Evolutionary conservation across 1,284 basidiomycete species (phyloP).

Genomic region (Sporisorium reilianum): DNA sequence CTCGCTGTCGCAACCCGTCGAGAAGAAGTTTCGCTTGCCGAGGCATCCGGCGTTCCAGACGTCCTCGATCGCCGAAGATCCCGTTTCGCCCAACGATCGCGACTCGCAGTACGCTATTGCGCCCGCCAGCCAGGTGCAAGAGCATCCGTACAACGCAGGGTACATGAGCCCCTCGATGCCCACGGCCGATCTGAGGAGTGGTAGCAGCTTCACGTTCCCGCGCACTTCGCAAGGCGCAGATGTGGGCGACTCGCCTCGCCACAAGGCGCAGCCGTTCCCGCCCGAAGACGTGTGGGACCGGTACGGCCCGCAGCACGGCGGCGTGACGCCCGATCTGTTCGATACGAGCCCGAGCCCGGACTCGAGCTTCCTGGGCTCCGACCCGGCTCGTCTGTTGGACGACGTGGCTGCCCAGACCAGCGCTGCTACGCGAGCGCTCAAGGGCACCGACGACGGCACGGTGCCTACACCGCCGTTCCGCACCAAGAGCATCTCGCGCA

Average conservation of each 20-base stretch:
- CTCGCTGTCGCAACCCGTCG: conserved; percentile 49
- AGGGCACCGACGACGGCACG: conserved; percentile 46
- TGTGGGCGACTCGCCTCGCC: conserved; percentile 23
- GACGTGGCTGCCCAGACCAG: conserved; percentile 61
- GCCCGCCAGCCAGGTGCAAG: conserved; percentile 12
- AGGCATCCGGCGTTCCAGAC: conserved; percentile 14
- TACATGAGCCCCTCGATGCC: conserved; percentile 24
- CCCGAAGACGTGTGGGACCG: conserved; percentile 39
- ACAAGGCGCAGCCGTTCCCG: conserved; percentile 16
- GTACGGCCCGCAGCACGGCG: conserved; percentile 30
- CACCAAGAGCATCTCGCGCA: conserved; percentile 53
- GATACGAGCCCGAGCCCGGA: conserved; percentile 7
- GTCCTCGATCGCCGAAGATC: conserved; percentile 18
- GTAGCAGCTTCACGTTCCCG: conserved; percentile 19
- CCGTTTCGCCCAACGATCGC: conserved; percentile 13
- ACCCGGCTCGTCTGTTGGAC: conserved; percentile 39
- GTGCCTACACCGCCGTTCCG: conserved; percentile 38
- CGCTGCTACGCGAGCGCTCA: conserved; percentile 60
- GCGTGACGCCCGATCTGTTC: conserved; percentile 11
- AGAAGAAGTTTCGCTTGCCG: conserved; percentile 27
- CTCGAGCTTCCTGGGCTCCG: conserved; percentile 9
- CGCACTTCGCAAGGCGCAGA: conserved; percentile 7
- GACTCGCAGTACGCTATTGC: conserved; percentile 11
- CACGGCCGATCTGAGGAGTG: not conserved
- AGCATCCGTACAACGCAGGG: conserved; percentile 36